Conservation (phyloP, 225 moss, liverwort and hornwort genomes). For the Marchantia paleacea region DNA sequence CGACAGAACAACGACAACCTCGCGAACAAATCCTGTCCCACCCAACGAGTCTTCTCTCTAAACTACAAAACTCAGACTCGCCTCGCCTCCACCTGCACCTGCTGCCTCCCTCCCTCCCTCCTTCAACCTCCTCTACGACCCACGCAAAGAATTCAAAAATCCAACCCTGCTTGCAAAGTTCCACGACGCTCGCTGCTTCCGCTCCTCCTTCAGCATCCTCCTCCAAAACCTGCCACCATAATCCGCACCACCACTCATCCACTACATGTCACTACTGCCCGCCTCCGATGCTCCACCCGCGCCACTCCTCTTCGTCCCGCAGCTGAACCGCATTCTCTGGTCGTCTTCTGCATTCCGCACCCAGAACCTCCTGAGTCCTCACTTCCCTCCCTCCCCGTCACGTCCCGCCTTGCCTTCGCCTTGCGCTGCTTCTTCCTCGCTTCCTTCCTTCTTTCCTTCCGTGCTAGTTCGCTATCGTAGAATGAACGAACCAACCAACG, state of each 20-base stretch:
- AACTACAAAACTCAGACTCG: background rate
- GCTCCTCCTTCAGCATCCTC: background rate
- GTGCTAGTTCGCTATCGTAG: too few relatives aligned
- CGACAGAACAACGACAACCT: background rate
- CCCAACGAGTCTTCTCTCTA: background rate
- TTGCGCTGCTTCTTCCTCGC: too few relatives aligned
- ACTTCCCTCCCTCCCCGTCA: background rate
- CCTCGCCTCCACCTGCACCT: too few relatives aligned
- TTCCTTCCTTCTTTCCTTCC: too few relatives aligned
- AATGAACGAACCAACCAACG: background rate
- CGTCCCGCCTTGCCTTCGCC: background rate
- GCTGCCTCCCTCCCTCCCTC: background rate
- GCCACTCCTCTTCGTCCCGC: background rate
- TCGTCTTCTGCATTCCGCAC: background rate
- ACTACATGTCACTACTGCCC: background rate
- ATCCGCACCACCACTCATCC: background rate
- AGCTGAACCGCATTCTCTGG: background rate
- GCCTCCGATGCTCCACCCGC: background rate
- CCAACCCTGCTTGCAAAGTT: background rate
- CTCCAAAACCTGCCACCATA: background rate
- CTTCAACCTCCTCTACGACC: background rate
- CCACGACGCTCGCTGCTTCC: background rate
- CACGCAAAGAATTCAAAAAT: background rate
- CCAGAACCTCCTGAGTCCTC: background rate
- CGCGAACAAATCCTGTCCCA: background rate